Percentiles rank a stretch among this genome's conserved stretches.
Evolutionary conservation across 306 rosid genomes (phyloP).

Genomic region (Amphicarpaea edgeworthii): DNA sequence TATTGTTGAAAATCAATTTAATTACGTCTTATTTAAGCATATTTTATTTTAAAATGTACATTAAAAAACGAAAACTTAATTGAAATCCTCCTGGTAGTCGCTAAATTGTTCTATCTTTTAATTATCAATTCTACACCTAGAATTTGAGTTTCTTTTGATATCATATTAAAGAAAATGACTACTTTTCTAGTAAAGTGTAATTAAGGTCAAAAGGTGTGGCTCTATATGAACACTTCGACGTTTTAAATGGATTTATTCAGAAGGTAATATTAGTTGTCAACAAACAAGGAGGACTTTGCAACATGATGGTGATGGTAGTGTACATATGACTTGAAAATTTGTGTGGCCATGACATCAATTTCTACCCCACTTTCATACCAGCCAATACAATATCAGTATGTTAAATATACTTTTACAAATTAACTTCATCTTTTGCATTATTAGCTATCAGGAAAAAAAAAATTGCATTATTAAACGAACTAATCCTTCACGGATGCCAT

Average conservation of each 20-base stretch:
- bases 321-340: not conserved
- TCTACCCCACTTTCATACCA: conserved; percentile 1
- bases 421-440: not conserved
- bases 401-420: not conserved
- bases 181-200: not conserved
- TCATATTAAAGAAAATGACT: not conserved
- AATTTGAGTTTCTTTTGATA: not conserved
- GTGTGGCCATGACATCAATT: not conserved
- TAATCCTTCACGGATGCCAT: not conserved
- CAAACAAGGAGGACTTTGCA: not conserved
- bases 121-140: not conserved
- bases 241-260: not conserved
- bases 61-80: no score
- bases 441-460: no score
- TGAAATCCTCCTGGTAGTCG: not conserved
- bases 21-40: not conserved
- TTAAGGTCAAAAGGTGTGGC: not conserved
- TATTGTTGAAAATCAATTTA: not conserved
- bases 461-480: not conserved
- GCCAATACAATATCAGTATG: not conserved
- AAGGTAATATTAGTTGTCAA: not conserved
- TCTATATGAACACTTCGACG: not conserved
- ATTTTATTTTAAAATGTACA: not conserved
- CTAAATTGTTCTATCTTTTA: no score
- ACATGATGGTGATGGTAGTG: not conserved